Base-by-base conservation (phyloP, 345 rosid genomes). In the Eucalyptus shirleyi region DNA sequence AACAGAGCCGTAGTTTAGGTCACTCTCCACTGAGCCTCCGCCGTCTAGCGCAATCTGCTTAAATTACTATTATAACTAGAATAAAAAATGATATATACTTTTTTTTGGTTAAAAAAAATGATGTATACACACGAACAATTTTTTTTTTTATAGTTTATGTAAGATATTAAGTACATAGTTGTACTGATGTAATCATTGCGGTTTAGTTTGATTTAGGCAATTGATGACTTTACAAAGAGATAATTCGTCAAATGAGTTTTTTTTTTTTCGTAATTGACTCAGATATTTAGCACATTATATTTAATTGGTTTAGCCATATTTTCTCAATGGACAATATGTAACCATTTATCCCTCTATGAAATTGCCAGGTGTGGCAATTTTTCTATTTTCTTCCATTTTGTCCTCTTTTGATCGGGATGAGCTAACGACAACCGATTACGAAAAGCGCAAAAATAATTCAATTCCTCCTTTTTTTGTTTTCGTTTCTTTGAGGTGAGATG, bases 21-120 rank as follows among this genome's bases (percentile, higher is more conserved):
- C 93, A 92, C 91, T 89, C 90, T 86, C 92, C 95, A 93, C 92
- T 90, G 90, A 21, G 28, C 47, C 45, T 72, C 42, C 45, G 45
- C 45, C 83, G 83, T 72, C 83, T 19, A 37, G 45, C 83, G 83
- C 83, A 72, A 72, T 37, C 83, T 77, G 4, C 83, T 37, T 77
- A 72, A 72, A 72, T 18, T 72, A 72, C 82, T 77, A 21, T 6
- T 21, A 77, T 6, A 10, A 37, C 83, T 77, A 37, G 83, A 37
- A 37, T 77, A 21, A 6, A 37, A 77, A 77, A 37, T 6, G 26
- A 72, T 72, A 34, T 34, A 72, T 72, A 72, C 14, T 53, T 53
- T 53, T 53, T 21, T 21, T 53, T 53, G 11, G 59, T 21, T 53
- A 53, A 53, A 53, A 53, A 53, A 53, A 53, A 53, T 21, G 45